phyloP scores from a whole-genome alignment of 805 yeast species.

The Wickerhamia fluorescens region DNA sequence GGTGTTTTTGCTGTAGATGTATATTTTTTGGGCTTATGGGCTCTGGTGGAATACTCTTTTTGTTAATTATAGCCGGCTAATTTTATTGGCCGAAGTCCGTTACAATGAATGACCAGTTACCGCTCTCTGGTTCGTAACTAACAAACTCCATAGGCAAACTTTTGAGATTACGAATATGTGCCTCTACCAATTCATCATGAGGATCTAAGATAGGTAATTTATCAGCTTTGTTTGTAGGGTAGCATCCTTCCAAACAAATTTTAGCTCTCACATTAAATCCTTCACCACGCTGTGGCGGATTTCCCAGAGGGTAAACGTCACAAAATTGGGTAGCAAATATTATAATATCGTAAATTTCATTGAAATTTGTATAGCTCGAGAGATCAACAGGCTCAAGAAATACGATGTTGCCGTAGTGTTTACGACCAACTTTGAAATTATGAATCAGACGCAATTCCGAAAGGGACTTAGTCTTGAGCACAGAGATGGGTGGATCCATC shows the following conservation, averaged over 20 bases:
- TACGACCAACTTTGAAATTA: constrained; percentile 71
- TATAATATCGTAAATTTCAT: constrained; percentile 62
- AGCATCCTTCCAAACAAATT: constrained; percentile 72
- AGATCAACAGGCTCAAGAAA: constrained; percentile 81
- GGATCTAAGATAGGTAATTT: constrained; percentile 72
- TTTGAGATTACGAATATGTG: constrained; percentile 64
- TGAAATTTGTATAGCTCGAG: constrained; percentile 52
- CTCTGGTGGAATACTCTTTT: too few relatives aligned
- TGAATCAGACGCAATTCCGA: constrained; percentile 57
- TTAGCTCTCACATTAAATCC: constrained; percentile 76
- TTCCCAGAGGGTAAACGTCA: constrained; percentile 65
- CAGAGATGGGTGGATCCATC: constrained; percentile 70
- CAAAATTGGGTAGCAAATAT: constrained; percentile 54
- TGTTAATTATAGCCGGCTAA: too few relatives aligned
- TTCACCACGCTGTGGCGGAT: constrained; percentile 61
- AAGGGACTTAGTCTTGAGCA: constrained; percentile 51
- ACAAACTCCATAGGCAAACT: constrained; percentile 55
- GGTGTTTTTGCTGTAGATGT: too few relatives aligned
- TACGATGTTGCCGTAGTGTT: constrained; percentile 67
- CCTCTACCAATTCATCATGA: constrained; percentile 60
- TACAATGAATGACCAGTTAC: constrained; percentile 61
- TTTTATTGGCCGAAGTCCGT: constrained; percentile 16
- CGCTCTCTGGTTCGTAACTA: constrained; percentile 70
- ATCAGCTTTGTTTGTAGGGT: constrained; percentile 68
- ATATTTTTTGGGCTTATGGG: too few relatives aligned